Evolutionary conservation across 2,329 filamentous ascomycete species (phyloP).

Genomic region (Hypoxylon sp.): DNA sequence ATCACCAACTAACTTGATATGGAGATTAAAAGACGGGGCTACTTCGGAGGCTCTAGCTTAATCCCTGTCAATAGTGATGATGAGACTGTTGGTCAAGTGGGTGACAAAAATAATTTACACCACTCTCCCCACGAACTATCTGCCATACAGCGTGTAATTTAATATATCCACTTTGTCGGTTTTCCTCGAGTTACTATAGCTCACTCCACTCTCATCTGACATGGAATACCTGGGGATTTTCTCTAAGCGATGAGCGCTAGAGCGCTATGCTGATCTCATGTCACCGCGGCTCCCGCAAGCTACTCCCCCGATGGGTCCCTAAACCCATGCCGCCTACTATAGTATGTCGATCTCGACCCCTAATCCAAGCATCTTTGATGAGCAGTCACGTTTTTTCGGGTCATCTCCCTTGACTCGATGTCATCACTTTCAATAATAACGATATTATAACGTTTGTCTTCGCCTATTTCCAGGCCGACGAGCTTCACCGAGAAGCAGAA

Average conservation of each 20-base stretch:
- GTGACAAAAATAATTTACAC: slow-evolving; percentile 37
- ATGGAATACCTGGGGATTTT: slow-evolving; percentile 46
- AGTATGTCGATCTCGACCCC: slow-evolving; percentile 42
- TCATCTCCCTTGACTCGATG: slow-evolving; percentile 43
- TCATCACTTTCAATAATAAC: slow-evolving; percentile 38
- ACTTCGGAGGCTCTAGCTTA: slow-evolving; percentile 46
- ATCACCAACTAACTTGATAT: slow-evolving; percentile 33
- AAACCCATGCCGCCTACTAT: slow-evolving; percentile 35
- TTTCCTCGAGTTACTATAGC: slow-evolving; percentile 33
- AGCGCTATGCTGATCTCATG: slow-evolving; percentile 51
- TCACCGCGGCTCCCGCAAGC: slow-evolving; percentile 48
- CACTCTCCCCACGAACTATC: slow-evolving; percentile 32
- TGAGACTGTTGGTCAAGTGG: slow-evolving; percentile 29
- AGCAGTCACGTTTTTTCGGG: slow-evolving; percentile 41
- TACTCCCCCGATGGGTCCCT: slow-evolving; percentile 39
- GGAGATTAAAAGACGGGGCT: slow-evolving; percentile 43
- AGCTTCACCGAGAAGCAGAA: background rate
- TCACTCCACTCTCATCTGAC: slow-evolving; percentile 45
- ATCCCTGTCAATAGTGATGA: slow-evolving; percentile 46
- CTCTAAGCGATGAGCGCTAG: slow-evolving; percentile 53
- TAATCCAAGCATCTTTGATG: slow-evolving; percentile 45
- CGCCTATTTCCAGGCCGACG: slow-evolving; percentile 9
- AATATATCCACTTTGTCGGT: slow-evolving; percentile 24
- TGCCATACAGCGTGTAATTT: slow-evolving; percentile 35
- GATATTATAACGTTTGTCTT: slow-evolving; percentile 30